These are phyloP conservation scores for Gossypium davidsonii DNA, from an alignment of 441 rosid species.

Conservation along the genomic window DNA sequence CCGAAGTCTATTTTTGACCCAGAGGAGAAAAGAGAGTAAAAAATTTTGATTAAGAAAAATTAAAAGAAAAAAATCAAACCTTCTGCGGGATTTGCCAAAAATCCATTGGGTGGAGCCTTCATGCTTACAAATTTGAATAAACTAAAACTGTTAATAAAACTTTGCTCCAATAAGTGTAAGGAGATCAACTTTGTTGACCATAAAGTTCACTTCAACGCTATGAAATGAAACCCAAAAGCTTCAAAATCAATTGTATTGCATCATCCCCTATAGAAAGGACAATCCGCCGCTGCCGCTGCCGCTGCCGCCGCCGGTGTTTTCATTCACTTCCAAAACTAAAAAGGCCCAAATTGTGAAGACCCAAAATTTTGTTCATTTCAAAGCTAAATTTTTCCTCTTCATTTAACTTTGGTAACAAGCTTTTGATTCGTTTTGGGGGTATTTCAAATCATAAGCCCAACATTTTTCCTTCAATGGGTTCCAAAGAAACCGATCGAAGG, in stretches of 20 bases:
- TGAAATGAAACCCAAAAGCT: not conserved
- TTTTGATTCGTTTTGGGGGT: not conserved
- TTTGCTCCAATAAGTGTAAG: slow-evolving; percentile 19
- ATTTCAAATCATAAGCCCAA: not conserved
- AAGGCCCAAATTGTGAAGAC: slow-evolving; percentile 16
- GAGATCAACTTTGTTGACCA: slow-evolving; percentile 25
- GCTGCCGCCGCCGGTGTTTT: not conserved
- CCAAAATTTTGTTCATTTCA: slow-evolving; percentile 15
- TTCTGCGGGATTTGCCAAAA: slow-evolving; percentile 56
- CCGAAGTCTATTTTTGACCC: not conserved
- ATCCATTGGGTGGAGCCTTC: slow-evolving; percentile 90
- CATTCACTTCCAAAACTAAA: slow-evolving; percentile 18
- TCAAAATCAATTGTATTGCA: not conserved
- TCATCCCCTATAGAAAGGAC: not conserved
- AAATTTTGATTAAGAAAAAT: slow-evolving; percentile 9
- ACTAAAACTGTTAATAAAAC: not conserved
- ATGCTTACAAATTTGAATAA: slow-evolving; percentile 34
- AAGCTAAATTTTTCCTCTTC: slow-evolving; percentile 14
- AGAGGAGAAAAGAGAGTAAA: not conserved
- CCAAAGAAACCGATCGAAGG: not conserved
- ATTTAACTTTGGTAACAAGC: not conserved
- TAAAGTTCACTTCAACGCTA: slow-evolving; percentile 23
- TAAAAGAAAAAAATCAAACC: slow-evolving; percentile 36
- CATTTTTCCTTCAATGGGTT: not conserved
- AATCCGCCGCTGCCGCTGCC: not conserved